Evolutionary conservation across 805 yeast species (phyloP).

Genomic region (Kregervanrija pseudodelftensis): DNA sequence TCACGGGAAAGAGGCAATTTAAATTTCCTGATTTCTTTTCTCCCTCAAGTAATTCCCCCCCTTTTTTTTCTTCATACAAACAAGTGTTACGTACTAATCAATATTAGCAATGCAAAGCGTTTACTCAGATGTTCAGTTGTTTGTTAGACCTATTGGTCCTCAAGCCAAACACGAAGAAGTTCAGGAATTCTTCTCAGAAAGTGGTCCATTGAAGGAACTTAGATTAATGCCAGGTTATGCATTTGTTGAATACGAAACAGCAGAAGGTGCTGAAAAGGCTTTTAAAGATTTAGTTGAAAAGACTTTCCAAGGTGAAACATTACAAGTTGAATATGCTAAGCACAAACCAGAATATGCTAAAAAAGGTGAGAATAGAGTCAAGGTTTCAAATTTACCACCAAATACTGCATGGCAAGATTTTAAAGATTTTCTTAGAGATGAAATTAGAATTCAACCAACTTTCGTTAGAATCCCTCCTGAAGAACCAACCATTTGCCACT

Average conservation of each 20-base stretch:
- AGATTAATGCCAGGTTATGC: constrained; percentile 79
- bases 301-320: constrained; percentile 42
- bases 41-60: background rate
- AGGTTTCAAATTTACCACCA: constrained; percentile 64
- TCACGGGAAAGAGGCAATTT: too few relatives aligned
- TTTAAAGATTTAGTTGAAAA: constrained; percentile 37
- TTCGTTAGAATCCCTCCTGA: constrained; percentile 47
- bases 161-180: constrained; percentile 42
- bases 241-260: constrained; percentile 74
- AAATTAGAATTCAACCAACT: constrained; percentile 55
- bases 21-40: too few relatives aligned
- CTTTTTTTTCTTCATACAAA: constrained; percentile 3
- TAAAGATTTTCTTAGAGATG: constrained; percentile 84
- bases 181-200: constrained; percentile 59
- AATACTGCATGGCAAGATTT: constrained; percentile 82
- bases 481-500: constrained; percentile 39
- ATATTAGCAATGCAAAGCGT: constrained; percentile 12
- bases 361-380: constrained; percentile 68
- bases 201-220: constrained; percentile 62
- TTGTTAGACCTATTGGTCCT: constrained; percentile 32
- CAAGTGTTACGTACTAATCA: background rate
- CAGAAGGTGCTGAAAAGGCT: constrained; percentile 47
- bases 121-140: constrained; percentile 30
- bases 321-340: constrained; percentile 48
- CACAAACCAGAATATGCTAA: constrained; percentile 46